Evolutionary conservation across 441 rosid species (phyloP).

Genomic region (Isatis lusitanica): DNA sequence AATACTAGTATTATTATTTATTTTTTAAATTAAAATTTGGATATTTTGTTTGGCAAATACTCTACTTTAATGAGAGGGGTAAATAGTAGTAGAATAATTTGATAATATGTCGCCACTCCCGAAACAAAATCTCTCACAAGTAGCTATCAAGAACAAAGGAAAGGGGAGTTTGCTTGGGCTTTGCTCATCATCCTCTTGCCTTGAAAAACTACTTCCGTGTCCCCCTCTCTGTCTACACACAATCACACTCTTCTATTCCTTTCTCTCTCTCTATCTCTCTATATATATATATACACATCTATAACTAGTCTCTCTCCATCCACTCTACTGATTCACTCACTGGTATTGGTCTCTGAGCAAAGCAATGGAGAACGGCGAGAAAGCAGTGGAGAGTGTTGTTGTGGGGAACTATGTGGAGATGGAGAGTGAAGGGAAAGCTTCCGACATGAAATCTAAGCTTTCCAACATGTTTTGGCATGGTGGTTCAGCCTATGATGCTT

Average conservation of each 20-base stretch:
- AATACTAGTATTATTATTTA: not conserved
- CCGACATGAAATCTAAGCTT: constrained; percentile 55
- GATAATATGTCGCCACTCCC: constrained; percentile 25
- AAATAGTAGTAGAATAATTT: not conserved
- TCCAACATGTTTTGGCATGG: constrained; percentile 79
- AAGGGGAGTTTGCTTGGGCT: constrained; percentile 1
- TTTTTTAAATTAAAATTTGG: not conserved
- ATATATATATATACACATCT: not conserved
- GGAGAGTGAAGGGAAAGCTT: constrained; percentile 74
- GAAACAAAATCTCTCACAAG: constrained; percentile 38
- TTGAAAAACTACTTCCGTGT: constrained; percentile 43
- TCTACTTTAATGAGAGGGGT: not conserved
- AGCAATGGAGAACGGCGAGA: constrained; percentile 55
- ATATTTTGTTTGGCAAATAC: not conserved
- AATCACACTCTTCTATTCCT: constrained; percentile 38
- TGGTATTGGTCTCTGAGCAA: not conserved
- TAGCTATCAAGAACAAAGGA: constrained; percentile 32
- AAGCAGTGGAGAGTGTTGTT: constrained; percentile 83
- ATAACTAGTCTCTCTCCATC: not conserved
- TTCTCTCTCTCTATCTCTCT: constrained; percentile 1
- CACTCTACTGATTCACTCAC: not conserved
- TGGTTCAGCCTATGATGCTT: constrained; percentile 77
- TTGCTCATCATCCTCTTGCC: constrained; percentile 36
- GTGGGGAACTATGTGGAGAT: constrained; percentile 92
- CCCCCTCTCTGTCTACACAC: constrained; percentile 44